Evolutionary conservation across 2,329 filamentous ascomycete genomes (phyloP).

Genomic region (Sarocladium strictum): DNA sequence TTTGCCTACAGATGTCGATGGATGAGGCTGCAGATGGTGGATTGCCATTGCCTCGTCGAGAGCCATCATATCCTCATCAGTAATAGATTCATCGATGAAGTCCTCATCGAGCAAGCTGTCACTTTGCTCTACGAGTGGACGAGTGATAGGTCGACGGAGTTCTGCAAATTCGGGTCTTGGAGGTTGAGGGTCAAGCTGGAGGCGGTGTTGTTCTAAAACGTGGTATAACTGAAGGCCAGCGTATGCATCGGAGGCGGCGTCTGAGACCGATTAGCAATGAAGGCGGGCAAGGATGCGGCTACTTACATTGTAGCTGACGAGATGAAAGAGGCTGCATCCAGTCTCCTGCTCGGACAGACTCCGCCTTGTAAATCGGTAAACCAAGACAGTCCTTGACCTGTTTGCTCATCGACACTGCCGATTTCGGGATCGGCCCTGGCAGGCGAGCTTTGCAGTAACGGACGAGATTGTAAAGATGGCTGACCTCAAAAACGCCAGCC

Average conservation of each 20-base stretch:
- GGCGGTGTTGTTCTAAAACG: constrained; percentile 62
- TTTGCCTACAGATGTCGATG: background rate
- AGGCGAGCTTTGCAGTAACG: constrained; percentile 52
- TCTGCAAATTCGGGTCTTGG: constrained; percentile 66
- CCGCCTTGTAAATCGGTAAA: constrained; percentile 70
- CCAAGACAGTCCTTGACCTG: constrained; percentile 67
- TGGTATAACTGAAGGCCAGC: constrained; percentile 69
- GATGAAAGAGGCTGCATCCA: constrained; percentile 62
- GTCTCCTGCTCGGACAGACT: constrained; percentile 62
- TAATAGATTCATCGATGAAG: constrained; percentile 8
- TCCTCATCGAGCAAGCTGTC: constrained; percentile 9
- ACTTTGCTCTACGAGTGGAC: constrained; percentile 26
- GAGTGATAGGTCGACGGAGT: constrained; percentile 54
- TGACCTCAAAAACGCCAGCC: constrained; percentile 70
- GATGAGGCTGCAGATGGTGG: background rate
- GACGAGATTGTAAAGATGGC: constrained; percentile 73
- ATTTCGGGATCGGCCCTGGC: constrained; percentile 57
- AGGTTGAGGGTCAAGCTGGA: constrained; percentile 61
- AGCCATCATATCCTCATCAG: constrained; percentile 6
- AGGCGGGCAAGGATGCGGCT: background rate
- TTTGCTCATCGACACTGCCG: constrained; percentile 56
- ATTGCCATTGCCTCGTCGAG: constrained; percentile 6
- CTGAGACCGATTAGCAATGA: constrained; percentile 30
- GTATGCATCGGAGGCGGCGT: constrained; percentile 80
- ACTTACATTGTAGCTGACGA: constrained; percentile 65